A percentile compares a stretch with the other conserved stretches of the same genome.
phyloP scores from a whole-genome alignment of 2,329 filamentous ascomycete species.

The Fusarium scirpi region DNA sequence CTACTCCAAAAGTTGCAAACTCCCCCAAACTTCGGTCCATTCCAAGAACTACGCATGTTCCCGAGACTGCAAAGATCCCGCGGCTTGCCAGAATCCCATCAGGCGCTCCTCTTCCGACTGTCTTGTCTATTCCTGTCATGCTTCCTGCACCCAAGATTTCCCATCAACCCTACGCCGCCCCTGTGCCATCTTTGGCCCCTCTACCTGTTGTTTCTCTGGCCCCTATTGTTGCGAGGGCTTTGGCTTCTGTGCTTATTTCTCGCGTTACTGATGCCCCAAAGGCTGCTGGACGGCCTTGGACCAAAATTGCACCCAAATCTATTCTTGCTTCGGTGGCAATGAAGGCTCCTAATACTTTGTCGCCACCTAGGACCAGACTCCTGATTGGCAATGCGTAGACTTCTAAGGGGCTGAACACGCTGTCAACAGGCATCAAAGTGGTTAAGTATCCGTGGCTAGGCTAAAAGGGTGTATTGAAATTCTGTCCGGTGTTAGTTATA shows the following conservation, averaged over 20 bases:
- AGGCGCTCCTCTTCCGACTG: neutral
- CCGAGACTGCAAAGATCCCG: neutral
- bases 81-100: neutral
- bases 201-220: conserved; percentile 23
- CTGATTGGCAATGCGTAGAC: neutral
- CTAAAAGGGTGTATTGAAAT: neutral
- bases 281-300: conserved; percentile 10
- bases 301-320: conserved; percentile 12
- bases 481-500: neutral
- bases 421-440: neutral
- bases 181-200: conserved; percentile 23
- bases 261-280: conserved; percentile 6
- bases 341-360: neutral
- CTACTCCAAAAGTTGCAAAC: neutral
- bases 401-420: neutral
- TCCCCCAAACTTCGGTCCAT: conserved; percentile 5
- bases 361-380: neutral
- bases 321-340: conserved; percentile 10
- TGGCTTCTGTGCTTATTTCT: conserved; percentile 19
- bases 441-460: neutral
- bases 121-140: conserved; percentile 3
- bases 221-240: conserved; percentile 21
- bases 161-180: conserved; percentile 12
- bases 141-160: conserved; percentile 14
- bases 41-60: neutral